Evolutionary conservation across 768 basidiomycete species (phyloP).

Genomic region (Candolleomyces eurysporus): DNA sequence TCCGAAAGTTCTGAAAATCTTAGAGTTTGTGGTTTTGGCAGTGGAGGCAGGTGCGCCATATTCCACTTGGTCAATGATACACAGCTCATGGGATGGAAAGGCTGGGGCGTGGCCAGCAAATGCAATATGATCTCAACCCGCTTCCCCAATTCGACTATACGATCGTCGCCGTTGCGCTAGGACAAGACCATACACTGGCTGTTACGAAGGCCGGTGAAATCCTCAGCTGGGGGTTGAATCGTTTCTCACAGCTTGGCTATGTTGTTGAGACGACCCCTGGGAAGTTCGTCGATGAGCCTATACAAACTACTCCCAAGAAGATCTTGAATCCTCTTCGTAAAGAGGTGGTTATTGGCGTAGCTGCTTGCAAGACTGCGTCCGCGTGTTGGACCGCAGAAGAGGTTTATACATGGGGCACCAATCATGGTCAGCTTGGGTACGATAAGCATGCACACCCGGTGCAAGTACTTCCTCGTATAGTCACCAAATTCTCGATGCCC

Average conservation of each 20-base stretch:
- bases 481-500: constrained; percentile 70
- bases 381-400: constrained; percentile 80
- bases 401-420: constrained; percentile 91
- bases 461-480: constrained; percentile 76
- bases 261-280: constrained; percentile 56
- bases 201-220: constrained; percentile 81
- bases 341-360: constrained; percentile 75
- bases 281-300: constrained; percentile 57
- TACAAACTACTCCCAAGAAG: constrained; percentile 75
- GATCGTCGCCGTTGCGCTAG: constrained; percentile 72
- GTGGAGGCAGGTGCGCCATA: constrained; percentile 70
- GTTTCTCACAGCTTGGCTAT: constrained; percentile 89
- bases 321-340: constrained; percentile 75
- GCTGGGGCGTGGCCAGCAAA: constrained; percentile 73
- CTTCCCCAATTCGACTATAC: constrained; percentile 54
- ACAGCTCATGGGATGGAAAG: constrained; percentile 30
- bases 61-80: neutral
- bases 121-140: constrained; percentile 70
- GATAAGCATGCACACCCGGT: constrained; percentile 71
- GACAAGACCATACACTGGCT: constrained; percentile 92
- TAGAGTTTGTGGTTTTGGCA: constrained; percentile 86
- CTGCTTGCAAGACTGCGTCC: constrained; percentile 83
- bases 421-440: constrained; percentile 90
- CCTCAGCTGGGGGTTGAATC: constrained; percentile 87
- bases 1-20: constrained; percentile 72